Conservation (phyloP, 306 rosid species). For the Glycine tomentella region DNA sequence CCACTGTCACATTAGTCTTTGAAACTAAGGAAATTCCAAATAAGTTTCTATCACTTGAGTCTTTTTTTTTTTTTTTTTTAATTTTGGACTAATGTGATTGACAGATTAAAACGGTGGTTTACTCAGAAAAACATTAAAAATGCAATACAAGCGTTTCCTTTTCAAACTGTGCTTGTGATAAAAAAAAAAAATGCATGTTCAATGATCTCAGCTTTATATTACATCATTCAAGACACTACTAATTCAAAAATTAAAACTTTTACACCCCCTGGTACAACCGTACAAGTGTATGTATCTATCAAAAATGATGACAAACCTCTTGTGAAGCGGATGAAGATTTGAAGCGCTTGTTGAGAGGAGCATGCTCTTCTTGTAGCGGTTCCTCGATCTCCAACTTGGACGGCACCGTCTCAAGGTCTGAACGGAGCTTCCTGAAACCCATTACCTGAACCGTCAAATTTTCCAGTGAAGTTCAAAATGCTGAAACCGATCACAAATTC, state of each 20-base stretch:
- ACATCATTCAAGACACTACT: neutral
- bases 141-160: neutral
- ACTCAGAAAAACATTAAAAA: neutral
- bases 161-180: neutral
- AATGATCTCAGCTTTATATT: neutral
- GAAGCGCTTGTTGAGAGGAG: conserved; percentile 68
- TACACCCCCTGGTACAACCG: neutral
- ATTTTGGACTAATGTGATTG: neutral
- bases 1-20: neutral
- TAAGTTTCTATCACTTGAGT: neutral
- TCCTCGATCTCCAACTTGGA: conserved; percentile 87
- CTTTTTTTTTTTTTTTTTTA: neutral
- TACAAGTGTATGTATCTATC: neutral
- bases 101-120: neutral
- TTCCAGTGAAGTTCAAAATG: neutral
- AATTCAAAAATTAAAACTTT: neutral
- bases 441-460: conserved; percentile 66
- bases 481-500: neutral
- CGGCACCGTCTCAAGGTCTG: conserved; percentile 60
- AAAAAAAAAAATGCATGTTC: neutral
- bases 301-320: conserved; percentile 54
- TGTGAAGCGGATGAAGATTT: conserved; percentile 56
- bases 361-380: conserved; percentile 66
- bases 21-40: neutral
- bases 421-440: conserved; percentile 60